Evolutionary conservation across 805 yeast species (phyloP).

Genomic region (Candida easanensis): DNA sequence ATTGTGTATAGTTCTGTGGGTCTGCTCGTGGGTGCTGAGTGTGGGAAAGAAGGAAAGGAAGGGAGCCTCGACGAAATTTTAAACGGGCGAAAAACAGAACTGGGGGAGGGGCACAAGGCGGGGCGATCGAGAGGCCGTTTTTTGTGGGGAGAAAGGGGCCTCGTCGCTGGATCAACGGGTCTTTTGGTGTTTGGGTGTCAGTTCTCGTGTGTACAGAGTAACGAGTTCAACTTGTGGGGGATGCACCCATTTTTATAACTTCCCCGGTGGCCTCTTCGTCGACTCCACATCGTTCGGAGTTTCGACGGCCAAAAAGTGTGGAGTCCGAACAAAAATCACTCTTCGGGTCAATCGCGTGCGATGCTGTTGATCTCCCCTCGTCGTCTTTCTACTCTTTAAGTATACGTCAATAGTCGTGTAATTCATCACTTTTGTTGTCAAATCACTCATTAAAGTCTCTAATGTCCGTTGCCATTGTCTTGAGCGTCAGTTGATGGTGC

Average conservation of each 20-base stretch:
- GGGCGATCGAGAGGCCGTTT: background rate
- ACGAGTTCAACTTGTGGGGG: no score
- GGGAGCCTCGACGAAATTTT: background rate
- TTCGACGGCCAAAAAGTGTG: background rate
- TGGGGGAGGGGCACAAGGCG: slow-evolving; percentile 2
- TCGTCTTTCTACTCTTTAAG: background rate
- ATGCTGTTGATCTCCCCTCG: no score
- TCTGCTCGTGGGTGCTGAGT: no score
- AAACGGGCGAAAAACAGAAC: background rate
- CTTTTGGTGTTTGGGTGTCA: no score
- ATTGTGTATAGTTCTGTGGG: background rate
- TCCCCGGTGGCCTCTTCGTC: background rate
- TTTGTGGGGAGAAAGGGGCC: background rate
- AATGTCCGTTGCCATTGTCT: no score
- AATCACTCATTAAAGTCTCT: no score
- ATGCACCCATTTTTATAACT: no score
- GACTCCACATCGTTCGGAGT: slow-evolving; percentile 1
- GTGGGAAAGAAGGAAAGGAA: background rate
- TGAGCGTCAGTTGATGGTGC: no score
- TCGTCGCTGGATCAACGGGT: no score
- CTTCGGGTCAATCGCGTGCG: background rate
- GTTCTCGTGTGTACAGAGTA: no score
- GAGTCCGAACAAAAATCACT: background rate
- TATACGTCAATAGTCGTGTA: no score
- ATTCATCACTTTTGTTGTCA: no score